phyloP scores from a whole-genome alignment of 257 asterid genomes.

The Hygrophila difformis region DNA sequence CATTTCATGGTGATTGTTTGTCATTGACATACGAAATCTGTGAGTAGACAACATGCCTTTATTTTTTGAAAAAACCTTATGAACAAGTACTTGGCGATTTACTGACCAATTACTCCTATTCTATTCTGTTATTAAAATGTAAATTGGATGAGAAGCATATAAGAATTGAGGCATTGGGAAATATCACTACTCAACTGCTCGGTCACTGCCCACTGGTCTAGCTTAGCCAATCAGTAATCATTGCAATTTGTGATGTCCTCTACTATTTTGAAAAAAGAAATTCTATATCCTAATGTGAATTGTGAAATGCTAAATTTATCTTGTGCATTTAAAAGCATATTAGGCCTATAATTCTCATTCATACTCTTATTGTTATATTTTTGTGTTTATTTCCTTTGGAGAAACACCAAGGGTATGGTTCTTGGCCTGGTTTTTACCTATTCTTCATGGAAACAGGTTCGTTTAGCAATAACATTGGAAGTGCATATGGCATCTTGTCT shows the following conservation, averaged over 20 bases:
- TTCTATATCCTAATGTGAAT: background rate
- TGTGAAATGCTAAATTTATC: background rate
- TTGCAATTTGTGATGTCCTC: background rate
- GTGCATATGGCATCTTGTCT: constrained; percentile 69
- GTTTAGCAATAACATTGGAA: constrained; percentile 67
- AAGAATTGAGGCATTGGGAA: background rate
- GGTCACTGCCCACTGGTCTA: background rate
- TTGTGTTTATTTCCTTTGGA: background rate
- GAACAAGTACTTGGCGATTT: constrained; percentile 1
- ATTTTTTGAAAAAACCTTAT: background rate
- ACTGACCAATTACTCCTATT: background rate
- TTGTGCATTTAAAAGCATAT: constrained; percentile 3
- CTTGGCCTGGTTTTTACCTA: constrained; percentile 13
- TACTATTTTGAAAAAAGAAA: no score
- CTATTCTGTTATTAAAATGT: background rate
- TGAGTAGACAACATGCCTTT: background rate
- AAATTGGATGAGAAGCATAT: background rate
- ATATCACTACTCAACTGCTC: background rate
- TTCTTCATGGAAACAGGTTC: constrained; percentile 44
- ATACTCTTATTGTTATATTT: background rate
- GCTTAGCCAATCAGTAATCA: background rate
- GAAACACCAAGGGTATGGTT: background rate
- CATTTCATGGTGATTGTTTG: background rate
- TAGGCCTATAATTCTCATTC: constrained; percentile 2
- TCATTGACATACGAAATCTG: constrained; percentile 5